phyloP scores from a whole-genome alignment of 1,139 yeast species.

The Magnusiomyces tetraspermus region DNA sequence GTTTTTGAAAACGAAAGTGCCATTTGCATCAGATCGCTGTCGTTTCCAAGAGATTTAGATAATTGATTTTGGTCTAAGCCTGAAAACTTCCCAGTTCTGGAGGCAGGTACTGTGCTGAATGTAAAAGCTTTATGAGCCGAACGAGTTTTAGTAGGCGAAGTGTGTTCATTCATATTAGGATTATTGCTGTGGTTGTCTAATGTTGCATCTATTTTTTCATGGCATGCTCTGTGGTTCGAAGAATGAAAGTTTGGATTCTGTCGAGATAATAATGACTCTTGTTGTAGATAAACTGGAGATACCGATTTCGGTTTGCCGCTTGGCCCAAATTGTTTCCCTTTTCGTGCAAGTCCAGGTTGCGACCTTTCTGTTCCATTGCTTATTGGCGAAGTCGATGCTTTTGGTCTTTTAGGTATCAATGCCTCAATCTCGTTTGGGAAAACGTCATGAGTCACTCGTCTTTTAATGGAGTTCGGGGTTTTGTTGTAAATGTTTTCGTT shows the following conservation, averaged over 20 bases:
- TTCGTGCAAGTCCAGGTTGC: background rate
- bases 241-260: too few species aligned
- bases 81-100: background rate
- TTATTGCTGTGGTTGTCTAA: background rate
- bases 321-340: background rate
- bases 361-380: background rate
- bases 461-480: background rate
- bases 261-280: too few species aligned
- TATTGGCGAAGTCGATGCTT: background rate
- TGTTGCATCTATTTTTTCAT: too few species aligned
- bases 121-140: background rate
- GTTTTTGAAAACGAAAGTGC: background rate
- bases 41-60: background rate
- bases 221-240: too few species aligned
- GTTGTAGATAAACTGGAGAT: too few species aligned
- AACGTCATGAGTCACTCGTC: background rate
- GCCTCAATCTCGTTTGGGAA: background rate
- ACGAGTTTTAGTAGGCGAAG: background rate
- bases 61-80: background rate
- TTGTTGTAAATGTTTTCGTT: background rate
- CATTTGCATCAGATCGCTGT: background rate
- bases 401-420: background rate
- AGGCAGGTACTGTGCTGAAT: background rate
- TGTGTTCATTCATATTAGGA: background rate
- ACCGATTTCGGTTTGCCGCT: background rate